These are phyloP conservation scores for Baorangia bicolor DNA, from an alignment of 768 basidiomycete species.

Conservation along the genomic window DNA sequence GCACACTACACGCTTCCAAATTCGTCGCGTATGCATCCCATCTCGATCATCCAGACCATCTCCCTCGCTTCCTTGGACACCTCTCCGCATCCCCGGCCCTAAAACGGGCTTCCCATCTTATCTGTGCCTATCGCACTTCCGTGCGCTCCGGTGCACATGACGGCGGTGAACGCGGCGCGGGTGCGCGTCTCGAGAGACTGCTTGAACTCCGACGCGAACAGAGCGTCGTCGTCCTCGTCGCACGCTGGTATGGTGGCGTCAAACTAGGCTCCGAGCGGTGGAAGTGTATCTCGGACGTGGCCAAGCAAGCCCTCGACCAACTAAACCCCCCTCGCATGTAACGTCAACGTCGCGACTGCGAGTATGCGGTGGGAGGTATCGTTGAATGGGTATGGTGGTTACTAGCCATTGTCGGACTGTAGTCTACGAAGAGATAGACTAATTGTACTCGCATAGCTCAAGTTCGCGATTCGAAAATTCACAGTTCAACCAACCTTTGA, in stretches of 20 bases:
- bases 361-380: neutral
- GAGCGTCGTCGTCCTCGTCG: neutral
- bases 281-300: neutral
- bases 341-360: neutral
- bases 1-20: neutral
- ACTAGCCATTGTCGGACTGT: no score
- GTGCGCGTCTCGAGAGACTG: neutral
- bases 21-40: neutral
- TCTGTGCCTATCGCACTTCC: neutral
- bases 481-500: no score
- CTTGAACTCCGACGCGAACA: neutral
- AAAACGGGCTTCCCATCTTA: neutral
- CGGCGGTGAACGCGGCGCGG: neutral
- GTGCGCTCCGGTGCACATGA: neutral
- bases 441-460: no score
- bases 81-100: neutral
- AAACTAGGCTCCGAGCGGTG: neutral
- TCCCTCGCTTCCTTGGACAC: neutral
- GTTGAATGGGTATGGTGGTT: neutral
- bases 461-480: no score
- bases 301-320: neutral
- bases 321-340: neutral
- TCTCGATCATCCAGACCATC: neutral
- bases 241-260: neutral
- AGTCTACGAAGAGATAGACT: no score